A percentile compares a stretch with the other conserved stretches of the same genome.
Conservation (phyloP, 169 alveolate genomes). For the Plasmodium relictum region DNA sequence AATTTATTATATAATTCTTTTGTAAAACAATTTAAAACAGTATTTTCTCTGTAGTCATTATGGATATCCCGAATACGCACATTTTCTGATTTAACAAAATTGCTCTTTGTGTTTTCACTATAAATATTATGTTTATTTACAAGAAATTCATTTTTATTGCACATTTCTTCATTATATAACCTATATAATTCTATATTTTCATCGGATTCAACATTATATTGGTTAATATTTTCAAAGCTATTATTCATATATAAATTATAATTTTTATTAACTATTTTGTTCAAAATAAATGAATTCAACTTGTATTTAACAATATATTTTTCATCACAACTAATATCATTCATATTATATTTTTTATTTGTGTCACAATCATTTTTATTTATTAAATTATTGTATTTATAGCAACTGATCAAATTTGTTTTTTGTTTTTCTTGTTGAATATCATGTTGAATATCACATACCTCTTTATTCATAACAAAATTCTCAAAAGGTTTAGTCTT, state of each 20-base stretch:
- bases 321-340: background rate
- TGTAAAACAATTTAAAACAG: no score
- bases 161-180: no score
- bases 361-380: background rate
- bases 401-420: constrained; percentile 57
- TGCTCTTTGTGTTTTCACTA: no score
- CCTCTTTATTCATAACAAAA: constrained; percentile 4
- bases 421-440: constrained; percentile 40
- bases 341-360: background rate
- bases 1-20: no score
- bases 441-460: constrained; percentile 16
- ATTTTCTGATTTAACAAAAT: no score
- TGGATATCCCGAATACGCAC: no score
- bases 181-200: background rate
- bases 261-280: constrained; percentile 5
- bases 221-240: background rate
- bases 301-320: constrained; percentile 8
- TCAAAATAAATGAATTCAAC: constrained; percentile 3
- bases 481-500: background rate
- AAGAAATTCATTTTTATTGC: no score
- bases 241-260: background rate
- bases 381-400: constrained; percentile 56
- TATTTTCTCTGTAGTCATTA: no score
- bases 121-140: no score
- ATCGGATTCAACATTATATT: background rate